Evolutionary conservation across 129 eudicot genomes (phyloP), one percentile per base, ranked within the genome.

Genomic region (Gnaphalium uliginosum): DNA sequence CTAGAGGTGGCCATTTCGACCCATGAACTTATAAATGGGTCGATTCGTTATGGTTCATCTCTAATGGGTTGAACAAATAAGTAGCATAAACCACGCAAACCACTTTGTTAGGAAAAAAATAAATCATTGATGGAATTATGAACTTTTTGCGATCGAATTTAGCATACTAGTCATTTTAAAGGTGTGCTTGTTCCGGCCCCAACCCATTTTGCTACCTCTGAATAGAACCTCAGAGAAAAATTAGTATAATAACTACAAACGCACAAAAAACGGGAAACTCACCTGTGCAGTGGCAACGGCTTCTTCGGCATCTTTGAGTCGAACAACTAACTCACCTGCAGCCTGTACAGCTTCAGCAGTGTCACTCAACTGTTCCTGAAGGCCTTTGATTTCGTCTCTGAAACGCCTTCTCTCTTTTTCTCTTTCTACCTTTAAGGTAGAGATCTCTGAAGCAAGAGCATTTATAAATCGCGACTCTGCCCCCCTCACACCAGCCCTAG

Each of bases 331-430:
- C 73, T 94, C 99, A 46, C 99, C 89, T 46, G 99, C 99, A 73
- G 99, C 99, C 76, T 94, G 96, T 73, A 94, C 96, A 81, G 99
- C 99, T 78, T 94, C 99, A 11, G 94, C 92, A 61, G 99, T 94
- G 77, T 94, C 99, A 59, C 93, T 85, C 71, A 94, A 75, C 69
- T 94, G 99, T 46, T 90, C 90, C 65, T 91, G 96, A 71, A 94
- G 96, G 27, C 87, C 93, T 86, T 79, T 89, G 63, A 82, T 94
- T 84, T 94, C 99, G 76, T 94, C 96, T 81, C 81, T 87, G 43
- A 80, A 86, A 57, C 86, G 83, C 60, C 82, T 75, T 62, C 93
- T 86, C 75, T 94, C 99, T 23, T 82, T 94, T 76, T 94, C 97
- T 83, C 92, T 82, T 81, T 94, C 99, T 68, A 89, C 87, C 72